phyloP scores from a whole-genome alignment of 306 rosid species.

The Boehmeria nivea region DNA sequence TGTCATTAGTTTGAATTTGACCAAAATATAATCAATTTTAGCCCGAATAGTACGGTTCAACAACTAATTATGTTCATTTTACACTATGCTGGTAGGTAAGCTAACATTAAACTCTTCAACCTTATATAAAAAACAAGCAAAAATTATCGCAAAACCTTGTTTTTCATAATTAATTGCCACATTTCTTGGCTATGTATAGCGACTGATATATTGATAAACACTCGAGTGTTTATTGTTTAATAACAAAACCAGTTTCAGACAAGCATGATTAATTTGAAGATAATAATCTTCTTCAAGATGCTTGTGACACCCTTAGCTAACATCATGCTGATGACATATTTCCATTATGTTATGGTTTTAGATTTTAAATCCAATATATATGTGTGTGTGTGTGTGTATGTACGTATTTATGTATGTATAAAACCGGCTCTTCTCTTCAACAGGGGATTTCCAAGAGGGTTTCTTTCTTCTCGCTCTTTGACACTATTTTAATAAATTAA shows the following conservation, averaged over 20 bases:
- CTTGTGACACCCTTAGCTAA: slow-evolving; percentile 8
- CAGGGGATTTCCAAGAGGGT: too few relatives aligned
- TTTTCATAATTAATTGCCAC: neutral
- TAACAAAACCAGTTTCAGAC: neutral
- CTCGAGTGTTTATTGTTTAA: too few relatives aligned
- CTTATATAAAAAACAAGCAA: slow-evolving; percentile 1
- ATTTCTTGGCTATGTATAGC: too few relatives aligned
- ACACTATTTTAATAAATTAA: too few relatives aligned
- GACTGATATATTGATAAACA: too few relatives aligned
- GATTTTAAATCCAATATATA: slow-evolving; percentile 5
- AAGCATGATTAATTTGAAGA: slow-evolving; percentile 7
- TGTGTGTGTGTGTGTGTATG: too few relatives aligned
- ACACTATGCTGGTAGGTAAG: slow-evolving; percentile 39
- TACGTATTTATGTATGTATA: too few relatives aligned
- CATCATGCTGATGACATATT: slow-evolving; percentile 15
- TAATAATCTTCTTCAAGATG: neutral
- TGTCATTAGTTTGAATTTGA: too few relatives aligned
- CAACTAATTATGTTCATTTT: slow-evolving; percentile 31
- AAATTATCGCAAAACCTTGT: neutral
- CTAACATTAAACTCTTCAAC: slow-evolving; percentile 26
- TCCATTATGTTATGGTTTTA: slow-evolving; percentile 3
- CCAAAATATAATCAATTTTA: slow-evolving; percentile 11
- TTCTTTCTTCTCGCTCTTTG: too few relatives aligned
- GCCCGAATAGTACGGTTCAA: slow-evolving; percentile 22
- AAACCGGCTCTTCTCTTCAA: too few relatives aligned